Conservation (phyloP, 257 asterid genomes). For the Asclepias syriaca region DNA sequence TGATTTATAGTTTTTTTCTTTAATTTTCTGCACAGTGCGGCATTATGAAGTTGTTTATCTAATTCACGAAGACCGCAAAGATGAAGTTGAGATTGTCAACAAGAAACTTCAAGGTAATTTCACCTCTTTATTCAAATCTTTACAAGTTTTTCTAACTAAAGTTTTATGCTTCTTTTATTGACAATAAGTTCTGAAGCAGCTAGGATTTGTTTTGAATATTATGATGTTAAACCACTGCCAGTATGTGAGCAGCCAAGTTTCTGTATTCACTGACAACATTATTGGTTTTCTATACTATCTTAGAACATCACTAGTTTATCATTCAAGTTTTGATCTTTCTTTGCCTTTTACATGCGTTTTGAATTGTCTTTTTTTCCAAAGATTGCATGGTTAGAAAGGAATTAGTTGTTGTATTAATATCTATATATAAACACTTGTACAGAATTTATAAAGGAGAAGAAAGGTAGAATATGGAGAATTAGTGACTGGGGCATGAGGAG, state of each 20-base stretch:
- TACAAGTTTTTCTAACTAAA: neutral
- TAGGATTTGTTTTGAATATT: neutral
- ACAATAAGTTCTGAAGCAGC: neutral
- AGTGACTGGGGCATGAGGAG: slow-evolving; percentile 97
- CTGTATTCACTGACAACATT: neutral
- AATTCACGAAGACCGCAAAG: slow-evolving; percentile 73
- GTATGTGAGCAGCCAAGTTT: neutral
- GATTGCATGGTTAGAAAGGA: neutral
- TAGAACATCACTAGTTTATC: neutral
- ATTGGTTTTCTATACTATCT: neutral
- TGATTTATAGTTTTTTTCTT: slow-evolving; percentile 9
- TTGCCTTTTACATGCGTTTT: neutral
- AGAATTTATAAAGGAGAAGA: slow-evolving; percentile 82
- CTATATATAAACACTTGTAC: neutral
- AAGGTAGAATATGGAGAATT: slow-evolving; percentile 91
- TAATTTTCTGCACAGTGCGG: slow-evolving; percentile 49
- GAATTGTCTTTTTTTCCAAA: neutral
- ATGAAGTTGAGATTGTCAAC: slow-evolving; percentile 76
- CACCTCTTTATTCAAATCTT: neutral
- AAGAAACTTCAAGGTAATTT: slow-evolving; percentile 68
- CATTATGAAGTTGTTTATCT: slow-evolving; percentile 94
- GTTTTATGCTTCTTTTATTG: neutral
- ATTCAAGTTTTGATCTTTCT: neutral
- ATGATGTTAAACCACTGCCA: neutral
- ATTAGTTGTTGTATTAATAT: neutral